A percentile compares a stretch with the other conserved stretches of the same genome.
Conservation (phyloP, 257 asterid genomes). For the Perilla frutescens region DNA sequence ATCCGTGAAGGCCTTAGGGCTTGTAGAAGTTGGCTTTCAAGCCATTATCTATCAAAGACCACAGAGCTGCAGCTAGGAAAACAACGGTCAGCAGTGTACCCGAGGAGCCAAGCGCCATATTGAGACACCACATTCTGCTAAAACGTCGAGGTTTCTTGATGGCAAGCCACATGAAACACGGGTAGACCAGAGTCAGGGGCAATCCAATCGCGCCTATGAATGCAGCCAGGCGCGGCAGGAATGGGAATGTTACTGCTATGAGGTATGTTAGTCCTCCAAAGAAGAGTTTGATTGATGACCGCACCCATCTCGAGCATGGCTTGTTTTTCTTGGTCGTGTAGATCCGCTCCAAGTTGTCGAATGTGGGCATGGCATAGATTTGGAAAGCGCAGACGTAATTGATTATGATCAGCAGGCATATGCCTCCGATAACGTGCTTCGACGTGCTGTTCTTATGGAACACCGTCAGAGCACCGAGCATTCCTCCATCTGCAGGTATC, state of each 20-base stretch:
- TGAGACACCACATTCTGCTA: constrained; percentile 54
- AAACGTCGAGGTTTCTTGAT: constrained; percentile 51
- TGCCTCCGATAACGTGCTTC: constrained; percentile 41
- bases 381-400: constrained; percentile 65
- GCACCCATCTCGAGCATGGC: constrained; percentile 65
- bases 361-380: constrained; percentile 65
- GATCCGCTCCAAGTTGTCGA: constrained; percentile 68
- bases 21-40: constrained; percentile 73
- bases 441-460: constrained; percentile 45
- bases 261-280: constrained; percentile 66
- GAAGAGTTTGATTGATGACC: constrained; percentile 46
- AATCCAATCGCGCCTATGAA: constrained; percentile 59
- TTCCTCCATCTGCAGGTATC: constrained; percentile 52
- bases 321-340: constrained; percentile 50
- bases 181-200: constrained; percentile 64
- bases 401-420: constrained; percentile 46
- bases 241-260: constrained; percentile 64
- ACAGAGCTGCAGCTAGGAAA: constrained; percentile 46
- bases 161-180: constrained; percentile 78
- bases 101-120: constrained; percentile 52
- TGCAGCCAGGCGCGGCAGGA: constrained; percentile 56
- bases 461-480: constrained; percentile 41
- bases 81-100: constrained; percentile 46
- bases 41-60: constrained; percentile 61
- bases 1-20: constrained; percentile 35